Evolutionary conservation across 73 alveolate species (phyloP).

Genomic region (Paramecium sexaurelia): DNA sequence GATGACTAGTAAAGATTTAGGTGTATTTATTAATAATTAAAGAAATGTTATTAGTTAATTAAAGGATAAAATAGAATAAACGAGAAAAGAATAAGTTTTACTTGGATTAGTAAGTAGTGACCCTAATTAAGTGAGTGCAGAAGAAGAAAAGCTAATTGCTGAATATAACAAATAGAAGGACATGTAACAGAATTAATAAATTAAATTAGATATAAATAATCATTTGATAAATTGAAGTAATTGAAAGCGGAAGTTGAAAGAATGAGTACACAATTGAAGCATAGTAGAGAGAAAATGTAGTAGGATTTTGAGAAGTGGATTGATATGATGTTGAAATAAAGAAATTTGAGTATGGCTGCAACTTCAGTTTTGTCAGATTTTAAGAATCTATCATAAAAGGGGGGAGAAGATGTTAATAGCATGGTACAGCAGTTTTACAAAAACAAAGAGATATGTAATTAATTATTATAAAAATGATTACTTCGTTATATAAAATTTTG

Average conservation of each 20-base stretch:
- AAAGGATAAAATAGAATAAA: slow-evolving; percentile 77
- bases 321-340: slow-evolving; percentile 78
- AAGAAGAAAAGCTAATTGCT: slow-evolving; percentile 74
- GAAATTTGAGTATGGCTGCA: neutral
- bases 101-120: slow-evolving; percentile 79
- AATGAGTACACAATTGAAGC: slow-evolving; percentile 71
- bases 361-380: neutral
- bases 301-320: slow-evolving; percentile 89
- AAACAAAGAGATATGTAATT: slow-evolving; percentile 37
- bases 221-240: slow-evolving; percentile 75
- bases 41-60: slow-evolving; percentile 74
- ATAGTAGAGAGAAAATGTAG: slow-evolving; percentile 76
- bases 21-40: slow-evolving; percentile 73
- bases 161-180: slow-evolving; percentile 69
- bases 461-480: slow-evolving; percentile 43
- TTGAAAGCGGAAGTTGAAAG: slow-evolving; percentile 89
- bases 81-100: slow-evolving; percentile 86
- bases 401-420: slow-evolving; percentile 25
- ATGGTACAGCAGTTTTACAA: slow-evolving; percentile 18
- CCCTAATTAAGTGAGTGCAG: slow-evolving; percentile 70
- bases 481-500: neutral
- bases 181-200: slow-evolving; percentile 16
- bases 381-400: neutral
- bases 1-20: slow-evolving; percentile 78
- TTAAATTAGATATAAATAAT: slow-evolving; percentile 56